phyloP scores from a whole-genome alignment of 352 stramenopile genomes.

The Pythium rishiriense region DNA sequence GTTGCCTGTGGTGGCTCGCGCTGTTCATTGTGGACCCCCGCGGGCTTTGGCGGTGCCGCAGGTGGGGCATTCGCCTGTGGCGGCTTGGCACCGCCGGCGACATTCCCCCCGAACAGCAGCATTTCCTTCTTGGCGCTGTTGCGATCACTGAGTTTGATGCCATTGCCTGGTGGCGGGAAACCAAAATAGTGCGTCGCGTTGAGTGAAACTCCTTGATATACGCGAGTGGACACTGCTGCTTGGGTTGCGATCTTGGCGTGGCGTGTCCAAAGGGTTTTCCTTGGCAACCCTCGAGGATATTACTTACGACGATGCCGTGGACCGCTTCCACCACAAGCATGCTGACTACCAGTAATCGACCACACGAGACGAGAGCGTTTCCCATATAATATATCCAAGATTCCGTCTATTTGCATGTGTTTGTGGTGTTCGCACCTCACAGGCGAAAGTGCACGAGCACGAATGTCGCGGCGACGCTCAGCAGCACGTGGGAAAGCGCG shows the following conservation, averaged over 20 bases:
- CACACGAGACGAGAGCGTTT: neutral
- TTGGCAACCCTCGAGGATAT: too few relatives aligned
- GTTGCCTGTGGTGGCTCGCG: neutral
- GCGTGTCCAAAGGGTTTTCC: too few relatives aligned
- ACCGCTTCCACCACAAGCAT: neutral
- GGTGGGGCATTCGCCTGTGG: neutral
- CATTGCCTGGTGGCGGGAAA: neutral
- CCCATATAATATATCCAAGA: neutral
- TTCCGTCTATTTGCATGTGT: neutral
- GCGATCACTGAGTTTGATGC: neutral
- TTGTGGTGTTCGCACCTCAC: constrained; percentile 18
- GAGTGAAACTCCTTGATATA: too few relatives aligned
- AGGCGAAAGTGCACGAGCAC: constrained; percentile 84
- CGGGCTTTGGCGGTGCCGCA: neutral
- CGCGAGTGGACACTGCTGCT: too few relatives aligned
- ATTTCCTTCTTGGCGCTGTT: constrained; percentile 3
- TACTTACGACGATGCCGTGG: too few relatives aligned
- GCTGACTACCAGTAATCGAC: neutral
- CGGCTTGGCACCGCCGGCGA: constrained; percentile 34
- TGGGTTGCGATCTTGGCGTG: too few relatives aligned
- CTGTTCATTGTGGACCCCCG: neutral
- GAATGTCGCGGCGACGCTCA: constrained; percentile 79
- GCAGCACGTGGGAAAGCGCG: constrained; percentile 82
- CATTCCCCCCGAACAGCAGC: constrained; percentile 68
- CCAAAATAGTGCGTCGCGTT: neutral